These are phyloP conservation scores for Penicillium turbatum DNA, from an alignment of 495 filamentous ascomycete genomes.

Conservation along the genomic window DNA sequence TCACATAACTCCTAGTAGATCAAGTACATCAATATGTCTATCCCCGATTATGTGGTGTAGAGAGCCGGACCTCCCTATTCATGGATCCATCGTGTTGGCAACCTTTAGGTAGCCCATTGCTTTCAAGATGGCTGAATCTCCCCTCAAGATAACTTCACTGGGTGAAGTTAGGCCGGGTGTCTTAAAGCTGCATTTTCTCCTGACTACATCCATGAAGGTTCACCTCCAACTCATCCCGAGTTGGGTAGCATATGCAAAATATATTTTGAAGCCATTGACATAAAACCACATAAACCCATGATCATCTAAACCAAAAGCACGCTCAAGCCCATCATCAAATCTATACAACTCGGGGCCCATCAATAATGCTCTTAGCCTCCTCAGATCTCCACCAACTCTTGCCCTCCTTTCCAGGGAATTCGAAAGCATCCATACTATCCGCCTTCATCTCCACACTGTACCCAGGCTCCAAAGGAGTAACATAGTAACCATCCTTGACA, in stretches of 20 bases:
- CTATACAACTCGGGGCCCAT: conserved; percentile 43
- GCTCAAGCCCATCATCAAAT: background rate
- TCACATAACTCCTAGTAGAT: background rate
- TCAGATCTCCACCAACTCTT: conserved; percentile 79
- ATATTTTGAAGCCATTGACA: conserved; percentile 20
- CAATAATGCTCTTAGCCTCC: conserved; percentile 62
- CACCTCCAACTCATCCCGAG: no score
- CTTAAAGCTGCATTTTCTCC: no score
- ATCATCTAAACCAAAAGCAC: conserved; percentile 3
- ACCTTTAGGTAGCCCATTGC: no score
- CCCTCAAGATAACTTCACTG: no score
- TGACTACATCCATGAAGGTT: no score
- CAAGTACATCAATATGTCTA: background rate
- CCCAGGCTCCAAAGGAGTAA: conserved; percentile 74
- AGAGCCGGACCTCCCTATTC: no score
- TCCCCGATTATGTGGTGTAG: no score
- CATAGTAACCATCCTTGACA: conserved; percentile 82
- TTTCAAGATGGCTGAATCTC: no score
- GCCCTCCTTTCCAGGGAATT: conserved; percentile 70
- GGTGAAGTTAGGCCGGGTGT: no score
- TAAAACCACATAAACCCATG: conserved; percentile 22
- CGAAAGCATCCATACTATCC: conserved; percentile 75
- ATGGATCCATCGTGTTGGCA: no score
- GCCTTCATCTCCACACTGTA: conserved; percentile 93
- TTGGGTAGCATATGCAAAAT: conserved; percentile 1